These are phyloP conservation scores for Coemansia sp. DNA, from an alignment of 192 early-diverging fungal genomes.

Conservation along the genomic window DNA sequence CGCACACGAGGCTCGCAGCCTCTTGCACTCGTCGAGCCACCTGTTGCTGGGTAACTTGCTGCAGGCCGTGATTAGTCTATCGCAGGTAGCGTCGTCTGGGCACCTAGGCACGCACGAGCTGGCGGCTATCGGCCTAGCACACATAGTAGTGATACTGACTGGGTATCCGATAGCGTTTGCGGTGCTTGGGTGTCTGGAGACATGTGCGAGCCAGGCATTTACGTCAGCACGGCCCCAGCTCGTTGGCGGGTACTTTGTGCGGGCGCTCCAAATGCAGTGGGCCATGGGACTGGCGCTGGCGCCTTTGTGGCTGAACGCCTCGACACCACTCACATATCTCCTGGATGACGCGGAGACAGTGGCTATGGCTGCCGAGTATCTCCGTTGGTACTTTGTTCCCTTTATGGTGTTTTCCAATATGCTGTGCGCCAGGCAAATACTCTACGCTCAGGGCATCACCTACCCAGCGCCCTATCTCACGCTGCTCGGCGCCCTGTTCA, in stretches of 20 bases:
- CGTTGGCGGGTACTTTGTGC: conserved; percentile 47
- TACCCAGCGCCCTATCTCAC: conserved; percentile 45
- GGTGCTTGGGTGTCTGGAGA: conserved; percentile 73
- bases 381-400: conserved; percentile 52
- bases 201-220: conserved; percentile 71
- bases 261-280: conserved; percentile 43
- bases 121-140: conserved; percentile 66
- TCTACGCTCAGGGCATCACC: conserved; percentile 49
- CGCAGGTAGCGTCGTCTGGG: conserved; percentile 65
- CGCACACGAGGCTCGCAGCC: conserved; percentile 14
- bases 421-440: conserved; percentile 32
- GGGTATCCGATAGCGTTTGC: conserved; percentile 72
- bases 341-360: conserved; percentile 15
- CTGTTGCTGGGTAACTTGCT: conserved; percentile 60
- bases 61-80: conserved; percentile 64
- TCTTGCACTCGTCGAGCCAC: conserved; percentile 42
- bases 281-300: conserved; percentile 33
- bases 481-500: conserved; percentile 30
- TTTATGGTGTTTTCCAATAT: conserved; percentile 38
- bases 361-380: conserved; percentile 21
- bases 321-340: conserved; percentile 17
- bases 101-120: conserved; percentile 64
- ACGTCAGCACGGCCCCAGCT: conserved; percentile 47
- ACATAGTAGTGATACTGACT: conserved; percentile 72
- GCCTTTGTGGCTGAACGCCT: conserved; percentile 32